Percentiles rank a stretch among this genome's conserved stretches.
These are phyloP conservation scores for Epichloe scottii DNA, from an alignment of 2,329 filamentous ascomycete genomes.

Conservation along the genomic window DNA sequence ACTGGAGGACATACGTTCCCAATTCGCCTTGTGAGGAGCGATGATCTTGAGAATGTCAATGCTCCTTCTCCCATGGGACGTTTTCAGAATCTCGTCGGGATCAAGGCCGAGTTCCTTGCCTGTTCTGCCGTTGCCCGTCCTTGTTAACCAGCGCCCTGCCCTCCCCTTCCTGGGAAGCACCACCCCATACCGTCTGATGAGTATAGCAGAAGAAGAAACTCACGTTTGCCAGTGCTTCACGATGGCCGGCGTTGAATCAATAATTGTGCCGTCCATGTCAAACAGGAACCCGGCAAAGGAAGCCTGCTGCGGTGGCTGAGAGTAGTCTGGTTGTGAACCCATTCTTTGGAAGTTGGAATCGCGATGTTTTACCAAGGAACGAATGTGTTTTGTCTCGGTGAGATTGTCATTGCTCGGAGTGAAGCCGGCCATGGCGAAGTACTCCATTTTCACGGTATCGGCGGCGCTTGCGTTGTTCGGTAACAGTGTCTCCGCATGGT, in stretches of 20 bases:
- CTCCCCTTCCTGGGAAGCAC: background rate
- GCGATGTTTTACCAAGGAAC: no score
- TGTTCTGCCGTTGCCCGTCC: conserved; percentile 36
- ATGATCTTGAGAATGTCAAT: conserved; percentile 77
- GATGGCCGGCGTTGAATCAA: conserved; percentile 68
- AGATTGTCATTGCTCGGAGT: no score
- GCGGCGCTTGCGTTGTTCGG: no score
- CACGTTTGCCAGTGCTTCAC: conserved; percentile 66
- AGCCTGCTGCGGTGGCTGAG: conserved; percentile 30
- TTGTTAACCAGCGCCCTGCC: background rate
- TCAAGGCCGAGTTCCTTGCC: conserved; percentile 74
- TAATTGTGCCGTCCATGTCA: conserved; percentile 75
- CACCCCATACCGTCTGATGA: background rate
- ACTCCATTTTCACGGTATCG: no score
- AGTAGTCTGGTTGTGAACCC: conserved; percentile 25
- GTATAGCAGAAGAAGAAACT: conserved; percentile 12
- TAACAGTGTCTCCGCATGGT: conserved; percentile 11
- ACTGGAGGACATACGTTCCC: conserved; percentile 63
- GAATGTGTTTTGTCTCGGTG: no score
- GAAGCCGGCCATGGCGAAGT: no score
- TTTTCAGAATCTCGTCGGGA: conserved; percentile 73
- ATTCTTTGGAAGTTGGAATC: conserved; percentile 11
- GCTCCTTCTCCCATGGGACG: conserved; percentile 78
- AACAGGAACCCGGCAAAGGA: conserved; percentile 49
- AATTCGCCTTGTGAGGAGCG: conserved; percentile 74